Evolutionary conservation across 2,329 filamentous ascomycete genomes (phyloP).

Genomic region (Ophiostoma sp.): DNA sequence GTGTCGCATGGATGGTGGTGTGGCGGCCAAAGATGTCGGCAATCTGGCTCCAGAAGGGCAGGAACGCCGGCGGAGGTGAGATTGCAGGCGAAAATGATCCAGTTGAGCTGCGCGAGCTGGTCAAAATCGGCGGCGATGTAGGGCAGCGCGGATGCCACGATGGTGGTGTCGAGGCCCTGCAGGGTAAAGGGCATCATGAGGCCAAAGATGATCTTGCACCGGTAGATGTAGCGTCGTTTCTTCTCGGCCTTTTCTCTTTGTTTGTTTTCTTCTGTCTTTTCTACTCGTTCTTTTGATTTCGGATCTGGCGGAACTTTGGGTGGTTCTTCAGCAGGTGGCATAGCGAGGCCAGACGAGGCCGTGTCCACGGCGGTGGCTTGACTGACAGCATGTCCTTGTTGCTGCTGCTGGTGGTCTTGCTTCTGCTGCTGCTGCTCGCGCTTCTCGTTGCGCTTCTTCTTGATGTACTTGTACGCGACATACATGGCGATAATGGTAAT

Average conservation of each 20-base stretch:
- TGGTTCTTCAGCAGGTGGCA: background rate
- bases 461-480: constrained; percentile 27
- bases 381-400: background rate
- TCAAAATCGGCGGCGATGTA: constrained; percentile 61
- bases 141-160: constrained; percentile 54
- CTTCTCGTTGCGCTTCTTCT: constrained; percentile 26
- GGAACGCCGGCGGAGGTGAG: constrained; percentile 61
- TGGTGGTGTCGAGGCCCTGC: constrained; percentile 59
- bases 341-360: background rate
- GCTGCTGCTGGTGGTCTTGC: background rate
- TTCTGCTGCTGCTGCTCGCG: constrained; percentile 14
- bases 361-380: background rate
- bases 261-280: background rate
- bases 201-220: constrained; percentile 55
- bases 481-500: constrained; percentile 24
- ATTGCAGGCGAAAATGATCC: constrained; percentile 65
- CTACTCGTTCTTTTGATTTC: background rate
- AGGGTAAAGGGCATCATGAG: constrained; percentile 57
- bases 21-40: constrained; percentile 61
- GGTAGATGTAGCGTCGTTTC: constrained; percentile 38
- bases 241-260: constrained; percentile 31
- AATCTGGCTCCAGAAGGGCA: constrained; percentile 60
- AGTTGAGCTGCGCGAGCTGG: constrained; percentile 56
- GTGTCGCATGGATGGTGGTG: constrained; percentile 49
- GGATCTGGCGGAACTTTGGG: too few relatives aligned